Base-by-base conservation (phyloP, 768 basidiomycete genomes). In the Phylloporus arenicola region DNA sequence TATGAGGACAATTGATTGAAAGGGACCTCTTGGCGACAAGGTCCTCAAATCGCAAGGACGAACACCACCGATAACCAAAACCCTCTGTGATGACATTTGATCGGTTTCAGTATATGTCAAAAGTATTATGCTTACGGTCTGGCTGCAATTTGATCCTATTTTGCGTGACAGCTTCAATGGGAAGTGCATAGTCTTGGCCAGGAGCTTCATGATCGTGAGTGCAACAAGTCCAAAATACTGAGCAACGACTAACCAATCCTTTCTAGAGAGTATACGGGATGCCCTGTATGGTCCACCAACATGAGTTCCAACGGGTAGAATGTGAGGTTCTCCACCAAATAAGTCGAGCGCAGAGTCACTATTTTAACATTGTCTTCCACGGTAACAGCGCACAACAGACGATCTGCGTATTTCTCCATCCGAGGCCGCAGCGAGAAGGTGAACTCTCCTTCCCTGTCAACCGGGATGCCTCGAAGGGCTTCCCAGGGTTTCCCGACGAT, bases 51-150 rank as follows among this genome's bases (percentile, higher is more conserved):
- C 88, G 82, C 35, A 94, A 79, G 3, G 92, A 81, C 39, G 79
- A 70, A 41, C 88, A 93, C 94, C 94, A 98, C 61, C 82, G 86
- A 70, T 96, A 97, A 17, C 93, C 93, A 62, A 98, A 97, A 14
- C 96, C 96, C 68, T 92, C 94, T 96, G 59, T 19, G 43, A 42
- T 13, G 34, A 22, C 12, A 10, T 42, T 17, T 13, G 27, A 45
- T 57, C 31, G 7, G 50, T 34, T 42, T 50, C 38, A 55, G 45
- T 39, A 30, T 19, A 12, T 13, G 17, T 25, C 13, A n/a, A 16
- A 43, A 20, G 34, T 34, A 39, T 16, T 25, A 22, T 19, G 10
- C 90, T 71, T 65, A 95, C 95, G 89, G 64, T 98, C 91, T 35
- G 96, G 96, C 60, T 96, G 86, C 20, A 99, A 71, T 55, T 86